Conservation (phyloP, 345 rosid genomes). For the Anacardium occidentale region DNA sequence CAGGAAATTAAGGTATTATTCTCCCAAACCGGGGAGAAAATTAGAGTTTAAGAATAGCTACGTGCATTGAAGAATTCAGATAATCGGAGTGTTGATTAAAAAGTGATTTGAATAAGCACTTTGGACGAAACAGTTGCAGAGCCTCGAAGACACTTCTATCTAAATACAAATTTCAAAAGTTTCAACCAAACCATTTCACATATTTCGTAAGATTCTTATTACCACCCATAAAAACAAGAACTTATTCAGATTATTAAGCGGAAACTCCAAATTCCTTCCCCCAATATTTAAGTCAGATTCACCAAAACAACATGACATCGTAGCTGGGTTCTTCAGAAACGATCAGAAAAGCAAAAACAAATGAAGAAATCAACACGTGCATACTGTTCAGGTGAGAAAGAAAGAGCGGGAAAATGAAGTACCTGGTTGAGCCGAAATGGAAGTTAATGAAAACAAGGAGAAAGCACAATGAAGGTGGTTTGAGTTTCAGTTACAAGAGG, state of each 20-base stretch:
- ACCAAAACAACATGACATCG: not conserved
- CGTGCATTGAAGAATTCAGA: not conserved
- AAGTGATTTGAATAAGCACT: too few relatives aligned
- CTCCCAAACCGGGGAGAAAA: not conserved
- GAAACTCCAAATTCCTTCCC: not conserved
- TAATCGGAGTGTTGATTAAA: not conserved
- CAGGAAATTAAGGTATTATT: not conserved
- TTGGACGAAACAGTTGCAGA: constrained; percentile 1
- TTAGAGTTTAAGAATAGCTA: not conserved
- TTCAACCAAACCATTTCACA: not conserved
- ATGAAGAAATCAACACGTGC: not conserved
- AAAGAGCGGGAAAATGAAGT: not conserved
- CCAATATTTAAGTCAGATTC: not conserved
- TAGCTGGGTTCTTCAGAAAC: not conserved
- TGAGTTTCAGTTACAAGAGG: not conserved
- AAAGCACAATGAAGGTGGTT: not conserved
- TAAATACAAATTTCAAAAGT: not conserved
- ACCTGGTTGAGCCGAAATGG: not conserved
- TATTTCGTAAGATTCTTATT: not conserved
- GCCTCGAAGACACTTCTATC: not conserved
- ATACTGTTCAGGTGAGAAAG: too few relatives aligned
- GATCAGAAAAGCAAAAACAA: not conserved
- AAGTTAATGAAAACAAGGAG: too few relatives aligned
- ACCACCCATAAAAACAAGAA: not conserved
- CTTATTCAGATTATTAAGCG: not conserved